Evolutionary conservation across 2,329 filamentous ascomycete species (phyloP).

Genomic region (Neodidymelliopsis sp.): DNA sequence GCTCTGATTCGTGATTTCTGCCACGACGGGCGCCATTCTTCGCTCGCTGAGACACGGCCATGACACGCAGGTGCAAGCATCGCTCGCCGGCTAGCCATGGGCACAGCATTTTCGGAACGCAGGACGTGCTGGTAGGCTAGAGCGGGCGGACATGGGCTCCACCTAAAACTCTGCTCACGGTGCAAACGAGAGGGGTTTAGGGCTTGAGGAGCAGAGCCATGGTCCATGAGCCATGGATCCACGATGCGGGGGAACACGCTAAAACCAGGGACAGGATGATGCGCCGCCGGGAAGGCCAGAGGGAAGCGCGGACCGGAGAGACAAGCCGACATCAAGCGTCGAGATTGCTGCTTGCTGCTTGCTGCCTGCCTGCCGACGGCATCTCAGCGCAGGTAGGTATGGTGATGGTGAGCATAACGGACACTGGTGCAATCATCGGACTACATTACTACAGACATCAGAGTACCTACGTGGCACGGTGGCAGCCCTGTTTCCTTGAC

Average conservation of each 20-base stretch:
- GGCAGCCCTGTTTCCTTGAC: constrained; percentile 29
- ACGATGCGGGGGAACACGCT: constrained; percentile 32
- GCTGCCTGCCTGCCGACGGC: constrained; percentile 9
- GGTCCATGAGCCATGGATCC: constrained; percentile 13
- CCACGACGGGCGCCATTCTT: constrained; percentile 11
- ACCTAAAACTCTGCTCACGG: constrained; percentile 29
- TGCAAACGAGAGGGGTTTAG: constrained; percentile 25
- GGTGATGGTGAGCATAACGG: background rate
- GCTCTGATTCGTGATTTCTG: constrained; percentile 13
- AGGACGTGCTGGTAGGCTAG: constrained; percentile 23
- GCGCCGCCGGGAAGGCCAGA: constrained; percentile 16
- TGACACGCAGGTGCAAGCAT: constrained; percentile 9
- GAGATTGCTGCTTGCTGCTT: no score
- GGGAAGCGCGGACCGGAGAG: constrained; percentile 17
- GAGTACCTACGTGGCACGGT: no score
- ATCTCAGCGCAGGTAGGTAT: no score
- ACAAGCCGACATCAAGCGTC: constrained; percentile 17
- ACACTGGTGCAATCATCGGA: background rate
- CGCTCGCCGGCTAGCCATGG: constrained; percentile 10
- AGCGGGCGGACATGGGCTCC: constrained; percentile 17
- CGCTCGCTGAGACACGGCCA: constrained; percentile 12
- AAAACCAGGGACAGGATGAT: constrained; percentile 25
- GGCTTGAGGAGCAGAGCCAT: constrained; percentile 15
- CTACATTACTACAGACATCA: constrained; percentile 3
- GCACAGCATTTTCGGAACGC: constrained; percentile 16